Percentiles rank a stretch among this genome's conserved stretches.
Evolutionary conservation across 306 rosid genomes (phyloP).

Genomic region (Quercus glauca): DNA sequence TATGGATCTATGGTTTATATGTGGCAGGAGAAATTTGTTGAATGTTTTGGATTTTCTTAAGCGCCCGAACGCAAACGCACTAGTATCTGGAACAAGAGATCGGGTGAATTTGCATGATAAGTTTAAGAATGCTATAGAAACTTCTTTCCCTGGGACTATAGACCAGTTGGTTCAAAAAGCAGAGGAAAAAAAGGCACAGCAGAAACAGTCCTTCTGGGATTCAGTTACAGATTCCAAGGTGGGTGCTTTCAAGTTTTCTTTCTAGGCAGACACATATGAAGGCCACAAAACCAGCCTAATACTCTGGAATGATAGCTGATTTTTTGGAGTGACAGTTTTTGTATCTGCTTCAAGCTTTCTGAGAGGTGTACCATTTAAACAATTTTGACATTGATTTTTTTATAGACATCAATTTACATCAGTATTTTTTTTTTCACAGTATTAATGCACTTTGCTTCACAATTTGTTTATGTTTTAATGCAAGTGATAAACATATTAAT

Average conservation of each 20-base stretch:
- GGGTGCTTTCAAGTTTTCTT: conserved; percentile 88
- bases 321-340: not conserved
- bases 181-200: conserved; percentile 56
- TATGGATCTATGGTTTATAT: not conserved
- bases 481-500: not conserved
- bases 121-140: conserved; percentile 71
- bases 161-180: conserved; percentile 55
- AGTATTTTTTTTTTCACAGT: too few species aligned
- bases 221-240: conserved; percentile 58
- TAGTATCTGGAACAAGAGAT: conserved; percentile 90
- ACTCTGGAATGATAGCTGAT: not conserved
- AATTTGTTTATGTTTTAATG: not conserved
- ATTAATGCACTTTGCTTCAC: not conserved
- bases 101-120: conserved; percentile 78
- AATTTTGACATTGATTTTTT: conserved; percentile 4
- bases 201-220: conserved; percentile 79
- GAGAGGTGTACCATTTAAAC: not conserved
- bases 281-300: not conserved
- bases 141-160: conserved; percentile 67
- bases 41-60: conserved; percentile 84
- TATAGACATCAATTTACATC: not conserved
- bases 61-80: conserved; percentile 73
- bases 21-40: conserved; percentile 78
- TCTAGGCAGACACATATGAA: conserved; percentile 33
- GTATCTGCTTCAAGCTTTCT: not conserved